Evolutionary conservation across 306 rosid genomes (phyloP).

Genomic region (Cucumis sativus): DNA sequence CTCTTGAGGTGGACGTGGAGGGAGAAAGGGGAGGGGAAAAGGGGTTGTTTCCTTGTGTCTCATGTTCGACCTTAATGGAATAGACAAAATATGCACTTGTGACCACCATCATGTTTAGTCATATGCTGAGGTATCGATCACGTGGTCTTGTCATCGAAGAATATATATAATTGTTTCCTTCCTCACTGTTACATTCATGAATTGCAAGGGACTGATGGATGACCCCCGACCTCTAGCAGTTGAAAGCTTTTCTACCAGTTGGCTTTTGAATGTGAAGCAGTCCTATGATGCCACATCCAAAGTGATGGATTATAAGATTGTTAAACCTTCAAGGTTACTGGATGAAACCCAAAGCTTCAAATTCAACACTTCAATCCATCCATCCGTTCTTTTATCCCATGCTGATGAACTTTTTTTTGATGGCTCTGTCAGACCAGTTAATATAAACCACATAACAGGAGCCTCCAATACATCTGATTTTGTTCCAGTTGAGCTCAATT

Average conservation of each 20-base stretch:
- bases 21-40: not conserved
- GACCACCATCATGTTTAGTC: slow-evolving; percentile 38
- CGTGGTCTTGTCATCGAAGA: slow-evolving; percentile 19
- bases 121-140: slow-evolving; percentile 22
- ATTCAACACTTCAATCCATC: slow-evolving; percentile 28
- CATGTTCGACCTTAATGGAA: slow-evolving; percentile 35
- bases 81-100: slow-evolving; percentile 32
- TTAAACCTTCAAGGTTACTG: not conserved
- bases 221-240: slow-evolving; percentile 38
- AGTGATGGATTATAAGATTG: not conserved
- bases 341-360: slow-evolving; percentile 30
- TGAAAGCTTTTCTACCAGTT: slow-evolving; percentile 58
- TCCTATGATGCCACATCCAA: slow-evolving; percentile 10
- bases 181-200: not conserved
- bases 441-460: slow-evolving; percentile 12
- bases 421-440: slow-evolving; percentile 33
- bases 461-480: slow-evolving; percentile 12
- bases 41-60: slow-evolving; percentile 41
- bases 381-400: slow-evolving; percentile 27
- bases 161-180: slow-evolving; percentile 13
- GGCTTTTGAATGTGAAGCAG: slow-evolving; percentile 33
- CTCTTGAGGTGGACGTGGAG: not conserved
- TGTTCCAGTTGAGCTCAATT: not conserved
- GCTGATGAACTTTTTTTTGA: slow-evolving; percentile 60
- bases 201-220: slow-evolving; percentile 21